Evolutionary conservation across 208 protist genomes (phyloP).

Genomic region (Trypanosoma melophagium): DNA sequence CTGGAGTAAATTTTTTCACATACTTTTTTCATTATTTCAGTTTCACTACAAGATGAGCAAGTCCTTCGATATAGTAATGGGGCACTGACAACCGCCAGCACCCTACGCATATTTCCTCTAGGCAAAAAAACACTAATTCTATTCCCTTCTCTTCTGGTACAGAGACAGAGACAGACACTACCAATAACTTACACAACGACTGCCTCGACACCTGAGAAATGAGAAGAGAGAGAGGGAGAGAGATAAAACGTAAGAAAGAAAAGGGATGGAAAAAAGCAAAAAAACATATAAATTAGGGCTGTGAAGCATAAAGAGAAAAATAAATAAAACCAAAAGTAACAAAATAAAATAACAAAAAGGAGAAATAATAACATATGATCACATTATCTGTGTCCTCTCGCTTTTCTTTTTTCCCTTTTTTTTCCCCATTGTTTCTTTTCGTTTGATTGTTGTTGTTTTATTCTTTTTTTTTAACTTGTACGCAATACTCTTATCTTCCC

Average conservation of each 20-base stretch:
- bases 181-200: no score
- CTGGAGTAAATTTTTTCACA: conserved; percentile 61
- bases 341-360: conserved; percentile 5
- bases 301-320: background rate
- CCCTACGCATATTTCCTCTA: conserved; percentile 4
- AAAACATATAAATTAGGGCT: background rate
- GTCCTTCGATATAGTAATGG: conserved; percentile 7
- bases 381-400: background rate
- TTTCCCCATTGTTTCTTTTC: background rate
- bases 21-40: conserved; percentile 10
- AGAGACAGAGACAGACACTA: no score
- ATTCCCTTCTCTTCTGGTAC: background rate
- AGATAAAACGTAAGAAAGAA: background rate
- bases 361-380: background rate
- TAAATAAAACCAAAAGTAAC: conserved; percentile 1
- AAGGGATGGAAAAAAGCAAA: conserved; percentile 1
- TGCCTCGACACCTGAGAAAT: no score
- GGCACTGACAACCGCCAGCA: background rate
- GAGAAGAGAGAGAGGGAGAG: background rate
- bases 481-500: background rate
- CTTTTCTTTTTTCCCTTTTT: background rate
- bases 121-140: no score
- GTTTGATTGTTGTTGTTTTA: background rate
- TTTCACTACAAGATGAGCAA: background rate
- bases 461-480: background rate